Conservation (phyloP, 495 filamentous ascomycete genomes). For the Penicillium paxilli region DNA sequence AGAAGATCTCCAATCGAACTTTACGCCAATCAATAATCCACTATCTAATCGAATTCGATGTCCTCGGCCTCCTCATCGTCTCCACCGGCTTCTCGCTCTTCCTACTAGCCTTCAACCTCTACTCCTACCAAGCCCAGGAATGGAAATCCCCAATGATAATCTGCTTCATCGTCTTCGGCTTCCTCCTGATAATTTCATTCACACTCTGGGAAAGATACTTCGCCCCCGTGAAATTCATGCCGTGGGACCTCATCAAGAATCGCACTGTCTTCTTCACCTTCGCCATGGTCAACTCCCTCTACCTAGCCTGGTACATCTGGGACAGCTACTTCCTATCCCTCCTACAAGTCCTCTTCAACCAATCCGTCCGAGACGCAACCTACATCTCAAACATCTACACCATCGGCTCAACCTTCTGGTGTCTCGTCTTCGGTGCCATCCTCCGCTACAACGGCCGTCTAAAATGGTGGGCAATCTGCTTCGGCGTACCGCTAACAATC, state of each 20-base stretch:
- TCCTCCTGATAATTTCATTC: slow-evolving; percentile 50
- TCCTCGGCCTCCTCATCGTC: slow-evolving; percentile 55
- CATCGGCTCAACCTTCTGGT: slow-evolving; percentile 41
- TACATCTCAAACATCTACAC: slow-evolving; percentile 49
- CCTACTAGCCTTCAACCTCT: slow-evolving; percentile 54
- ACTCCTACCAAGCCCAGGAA: slow-evolving; percentile 33
- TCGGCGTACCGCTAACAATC: slow-evolving; percentile 56
- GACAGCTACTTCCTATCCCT: slow-evolving; percentile 57
- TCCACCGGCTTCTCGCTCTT: slow-evolving; percentile 56
- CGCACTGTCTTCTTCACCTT: slow-evolving; percentile 59
- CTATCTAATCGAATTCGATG: slow-evolving; percentile 29
- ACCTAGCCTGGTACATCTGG: slow-evolving; percentile 48
- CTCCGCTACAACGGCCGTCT: slow-evolving; percentile 54
- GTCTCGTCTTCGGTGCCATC: slow-evolving; percentile 47
- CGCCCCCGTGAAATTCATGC: slow-evolving; percentile 54
- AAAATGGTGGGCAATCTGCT: slow-evolving; percentile 44
- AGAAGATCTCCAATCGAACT: slow-evolving; percentile 25
- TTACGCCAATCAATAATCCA: slow-evolving; percentile 14
- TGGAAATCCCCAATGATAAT: slow-evolving; percentile 52
- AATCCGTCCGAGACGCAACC: slow-evolving; percentile 51
- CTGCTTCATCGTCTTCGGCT: slow-evolving; percentile 52
- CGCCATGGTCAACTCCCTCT: slow-evolving; percentile 44
- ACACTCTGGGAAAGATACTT: slow-evolving; percentile 52
- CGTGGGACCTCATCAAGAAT: slow-evolving; percentile 53
- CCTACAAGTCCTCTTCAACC: slow-evolving; percentile 62